These are phyloP conservation scores for Aspergillus thermomutatus DNA, from an alignment of 2,329 filamentous ascomycete species.

Conservation along the genomic window DNA sequence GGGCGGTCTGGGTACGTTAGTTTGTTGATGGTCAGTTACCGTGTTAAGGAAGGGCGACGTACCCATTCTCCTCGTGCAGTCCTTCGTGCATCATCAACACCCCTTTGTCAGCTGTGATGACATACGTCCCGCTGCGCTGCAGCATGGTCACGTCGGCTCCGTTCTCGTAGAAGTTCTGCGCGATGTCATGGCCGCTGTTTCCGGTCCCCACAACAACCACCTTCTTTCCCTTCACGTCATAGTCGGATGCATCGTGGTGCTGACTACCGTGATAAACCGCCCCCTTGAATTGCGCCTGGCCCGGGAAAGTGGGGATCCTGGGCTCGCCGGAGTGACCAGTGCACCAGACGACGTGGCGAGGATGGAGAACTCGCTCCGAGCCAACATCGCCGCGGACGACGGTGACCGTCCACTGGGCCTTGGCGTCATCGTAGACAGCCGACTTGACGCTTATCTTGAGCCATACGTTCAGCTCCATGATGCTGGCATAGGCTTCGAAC, in stretches of 20 bases:
- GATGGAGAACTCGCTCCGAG: conserved; percentile 28
- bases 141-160: conserved; percentile 53
- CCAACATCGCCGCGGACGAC: conserved; percentile 23
- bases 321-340: conserved; percentile 47
- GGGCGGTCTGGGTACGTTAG: conserved; percentile 33
- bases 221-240: conserved; percentile 41
- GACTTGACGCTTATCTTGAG: conserved; percentile 38
- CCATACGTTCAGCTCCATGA: conserved; percentile 51
- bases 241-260: conserved; percentile 40
- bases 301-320: conserved; percentile 39
- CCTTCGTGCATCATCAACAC: conserved; percentile 45
- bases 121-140: conserved; percentile 51
- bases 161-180: conserved; percentile 49
- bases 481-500: conserved; percentile 47
- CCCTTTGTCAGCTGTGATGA: conserved; percentile 45
- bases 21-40: not conserved
- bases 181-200: conserved; percentile 51
- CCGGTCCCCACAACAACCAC: conserved; percentile 50
- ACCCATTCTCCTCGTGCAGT: conserved; percentile 45
- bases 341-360: conserved; percentile 48
- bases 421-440: conserved; percentile 38
- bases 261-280: conserved; percentile 43
- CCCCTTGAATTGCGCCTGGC: conserved; percentile 43
- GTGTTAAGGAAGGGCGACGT: not conserved
- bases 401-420: conserved; percentile 38